Evolutionary conservation across 2,329 filamentous ascomycete species (phyloP).

Genomic region (Gliomastix tumulicola): DNA sequence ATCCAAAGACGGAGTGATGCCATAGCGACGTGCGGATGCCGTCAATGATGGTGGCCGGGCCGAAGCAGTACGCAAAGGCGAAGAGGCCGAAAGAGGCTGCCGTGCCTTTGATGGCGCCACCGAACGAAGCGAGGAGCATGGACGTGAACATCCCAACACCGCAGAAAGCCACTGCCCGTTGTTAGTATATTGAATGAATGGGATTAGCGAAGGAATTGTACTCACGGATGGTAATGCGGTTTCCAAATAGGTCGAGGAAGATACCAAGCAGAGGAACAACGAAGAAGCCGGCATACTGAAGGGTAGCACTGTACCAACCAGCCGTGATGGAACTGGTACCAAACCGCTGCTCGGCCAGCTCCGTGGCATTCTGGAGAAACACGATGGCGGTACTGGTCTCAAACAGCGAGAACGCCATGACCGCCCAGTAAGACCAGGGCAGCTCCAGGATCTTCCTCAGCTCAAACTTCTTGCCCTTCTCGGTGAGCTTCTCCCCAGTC

Average conservation of each 20-base stretch:
- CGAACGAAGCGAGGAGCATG: constrained; percentile 44
- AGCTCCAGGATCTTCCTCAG: constrained; percentile 41
- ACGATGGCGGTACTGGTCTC: constrained; percentile 42
- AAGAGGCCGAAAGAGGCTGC: constrained; percentile 46
- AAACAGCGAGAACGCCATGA: constrained; percentile 40
- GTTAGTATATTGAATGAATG: neutral
- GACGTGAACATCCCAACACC: constrained; percentile 34
- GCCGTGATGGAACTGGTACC: constrained; percentile 37
- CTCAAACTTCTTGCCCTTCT: constrained; percentile 49
- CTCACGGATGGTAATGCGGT: constrained; percentile 26
- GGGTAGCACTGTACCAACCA: constrained; percentile 43
- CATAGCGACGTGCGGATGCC: constrained; percentile 43
- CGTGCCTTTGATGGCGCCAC: constrained; percentile 33
- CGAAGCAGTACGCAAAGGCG: constrained; percentile 38
- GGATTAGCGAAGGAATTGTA: neutral
- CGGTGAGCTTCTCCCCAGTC: constrained; percentile 47
- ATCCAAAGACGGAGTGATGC: constrained; percentile 44
- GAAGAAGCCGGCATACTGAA: constrained; percentile 44
- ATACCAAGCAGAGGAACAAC: constrained; percentile 42
- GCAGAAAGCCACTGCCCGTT: constrained; percentile 27
- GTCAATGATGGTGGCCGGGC: constrained; percentile 44
- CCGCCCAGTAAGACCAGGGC: constrained; percentile 50
- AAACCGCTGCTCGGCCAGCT: constrained; percentile 49
- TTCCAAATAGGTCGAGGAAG: constrained; percentile 42
- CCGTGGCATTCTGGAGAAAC: constrained; percentile 47